Evolutionary conservation across 2,329 filamentous ascomycete species (phyloP), one percentile per base, ranked within the genome.

Genomic region (Aspergillus sp.): DNA sequence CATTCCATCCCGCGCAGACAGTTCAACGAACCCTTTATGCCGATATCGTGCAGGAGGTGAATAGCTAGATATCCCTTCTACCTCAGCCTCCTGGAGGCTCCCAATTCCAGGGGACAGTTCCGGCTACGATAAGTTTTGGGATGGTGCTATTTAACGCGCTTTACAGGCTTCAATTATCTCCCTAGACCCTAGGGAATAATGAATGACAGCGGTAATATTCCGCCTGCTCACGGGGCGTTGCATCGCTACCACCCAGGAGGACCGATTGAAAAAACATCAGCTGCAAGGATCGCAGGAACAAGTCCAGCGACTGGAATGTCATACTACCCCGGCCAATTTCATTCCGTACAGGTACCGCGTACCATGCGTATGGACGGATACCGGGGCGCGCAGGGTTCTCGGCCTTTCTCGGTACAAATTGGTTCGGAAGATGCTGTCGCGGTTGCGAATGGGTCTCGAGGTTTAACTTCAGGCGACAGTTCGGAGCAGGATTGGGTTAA

Each of bases 401-500:
- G 19, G 27, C 43, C 53, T 30, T 44, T 52, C 7, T 55, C 56
- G 29, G 44, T 56, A 42, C 58, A 51, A 40, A 44, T 55, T 41
- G 50, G 56, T 49, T 46, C 51, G 40, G 45, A 52, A 43, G 48
- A 53, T 39, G 44, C 40, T 43, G 47, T 47, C 45, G 48, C 48
- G 2, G 44, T 47, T 30, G 43, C 50, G 10, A 43, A 48, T 30
- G 47, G 53, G 38, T 48, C 47, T 36, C 34, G 33, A 35, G 35
- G 45, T 36, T 30, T 44, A 6, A 7, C 33, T n/a, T 34, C 43
- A 4, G 51, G 29, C 34, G 52, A 52, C 47, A 48, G 54, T 2
- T 56, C 51, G 28, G 52, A 57, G 45, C 57, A 49, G 43, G 52
- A 49, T 35, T 56, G 54, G 41, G 45, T 29, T 32, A 9, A 43